phyloP scores from a whole-genome alignment of 306 rosid species.

The Pterocarpus santalinus region DNA sequence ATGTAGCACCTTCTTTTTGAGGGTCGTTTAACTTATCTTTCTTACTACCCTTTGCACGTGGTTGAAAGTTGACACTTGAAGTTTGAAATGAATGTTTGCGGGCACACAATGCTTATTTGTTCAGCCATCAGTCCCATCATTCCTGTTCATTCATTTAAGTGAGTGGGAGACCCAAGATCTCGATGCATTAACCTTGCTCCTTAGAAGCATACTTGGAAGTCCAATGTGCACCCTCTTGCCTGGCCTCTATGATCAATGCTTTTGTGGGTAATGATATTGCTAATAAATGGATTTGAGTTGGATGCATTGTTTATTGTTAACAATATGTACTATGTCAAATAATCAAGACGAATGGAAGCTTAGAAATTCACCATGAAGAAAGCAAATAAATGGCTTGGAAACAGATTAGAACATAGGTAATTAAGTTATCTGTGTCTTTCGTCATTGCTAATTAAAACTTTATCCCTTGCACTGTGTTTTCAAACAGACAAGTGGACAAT shows the following conservation, averaged over 20 bases:
- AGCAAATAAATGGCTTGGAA: neutral
- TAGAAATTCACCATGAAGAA: too few relatives aligned
- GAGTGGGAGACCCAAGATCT: constrained; percentile 38
- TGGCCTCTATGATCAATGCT: too few relatives aligned
- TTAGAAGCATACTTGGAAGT: neutral
- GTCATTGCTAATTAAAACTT: constrained; percentile 37
- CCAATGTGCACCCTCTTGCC: too few relatives aligned
- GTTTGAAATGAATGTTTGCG: constrained; percentile 47
- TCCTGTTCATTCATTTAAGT: constrained; percentile 47
- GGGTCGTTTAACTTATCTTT: constrained; percentile 20
- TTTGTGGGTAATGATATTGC: too few relatives aligned
- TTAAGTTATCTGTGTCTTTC: neutral
- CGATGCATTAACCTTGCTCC: constrained; percentile 31
- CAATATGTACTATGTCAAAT: neutral
- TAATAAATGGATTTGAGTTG: too few relatives aligned
- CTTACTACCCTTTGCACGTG: constrained; percentile 33
- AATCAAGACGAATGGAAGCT: too few relatives aligned
- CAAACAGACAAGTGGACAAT: constrained; percentile 33
- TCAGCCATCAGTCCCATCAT: constrained; percentile 39
- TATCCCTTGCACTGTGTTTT: constrained; percentile 35
- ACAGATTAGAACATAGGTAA: neutral
- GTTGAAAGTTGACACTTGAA: neutral
- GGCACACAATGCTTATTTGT: constrained; percentile 39
- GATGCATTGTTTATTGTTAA: too few relatives aligned
- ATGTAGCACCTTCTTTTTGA: constrained; percentile 41